Evolutionary conservation across 306 rosid species (phyloP), one percentile per base, ranked within the genome.

Genomic region (Castanea crenata): DNA sequence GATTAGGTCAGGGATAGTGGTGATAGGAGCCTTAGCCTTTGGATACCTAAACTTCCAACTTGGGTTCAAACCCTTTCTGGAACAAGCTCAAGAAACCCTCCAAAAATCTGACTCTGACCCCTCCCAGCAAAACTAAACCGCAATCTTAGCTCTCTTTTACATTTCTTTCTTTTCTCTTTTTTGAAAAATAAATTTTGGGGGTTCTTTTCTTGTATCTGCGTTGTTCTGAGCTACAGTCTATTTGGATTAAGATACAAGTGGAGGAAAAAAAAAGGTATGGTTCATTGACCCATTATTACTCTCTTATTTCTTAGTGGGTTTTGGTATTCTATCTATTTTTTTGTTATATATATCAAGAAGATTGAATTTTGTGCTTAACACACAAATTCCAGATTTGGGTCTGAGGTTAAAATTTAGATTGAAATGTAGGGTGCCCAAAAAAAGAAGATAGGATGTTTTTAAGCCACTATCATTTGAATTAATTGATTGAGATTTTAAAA

Each of bases 1-100:
- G 68, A 75, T 88, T 71, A 86, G 97, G 84, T 94, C 97, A 32
- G 90, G 86, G 25, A 77, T 94, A 59, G 97, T 94, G 80, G 97
- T 94, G 74, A n/a, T 94, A 34, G 97, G 98, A 82, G 88, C 97
- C 18, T 18, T 92, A 69, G 97, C 95, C 10, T 94, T 94, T 68
- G 98, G 99, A 13, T 94, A 90, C 79, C 81, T 94, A 16, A 94
- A 89, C 76, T 5, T 92, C 0, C 92, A 82, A 25, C 88, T 94
- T 38, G 97, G 91, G 12, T 90, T 92, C 86, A 91, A 90, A 71
- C 91, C 97, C 71, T 94, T 80, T 75, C 91, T 94, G 16, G 92
- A 92, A 59, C 87, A 86, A 85, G 97, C 97, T 64, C 94, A 88
- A 55, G 74, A 74, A 10, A 65, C 75, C 61, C 78, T 78, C 9